Evolutionary conservation across 2,329 filamentous ascomycete genomes (phyloP).

Genomic region (Fusarium paranaense): DNA sequence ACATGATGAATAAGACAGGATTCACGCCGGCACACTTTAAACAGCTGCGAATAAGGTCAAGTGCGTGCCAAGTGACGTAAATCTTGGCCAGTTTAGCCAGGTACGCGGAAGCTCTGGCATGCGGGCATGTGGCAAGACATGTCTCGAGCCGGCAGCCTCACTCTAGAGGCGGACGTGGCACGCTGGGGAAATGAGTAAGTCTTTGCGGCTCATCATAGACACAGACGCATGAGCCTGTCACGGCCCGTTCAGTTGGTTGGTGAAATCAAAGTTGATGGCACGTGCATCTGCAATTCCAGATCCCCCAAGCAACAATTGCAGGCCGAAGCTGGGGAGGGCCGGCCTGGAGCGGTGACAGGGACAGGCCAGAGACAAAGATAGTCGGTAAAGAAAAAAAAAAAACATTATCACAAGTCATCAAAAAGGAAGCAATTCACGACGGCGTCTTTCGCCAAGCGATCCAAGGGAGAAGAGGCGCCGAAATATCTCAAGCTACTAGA

Average conservation of each 20-base stretch:
- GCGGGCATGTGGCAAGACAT: conserved; percentile 39
- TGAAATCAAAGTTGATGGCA: conserved; percentile 25
- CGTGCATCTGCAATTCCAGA: conserved; percentile 34
- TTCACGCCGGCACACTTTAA: conserved; percentile 5
- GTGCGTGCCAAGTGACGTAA: conserved; percentile 23
- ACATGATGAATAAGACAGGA: neutral
- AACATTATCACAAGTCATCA: neutral
- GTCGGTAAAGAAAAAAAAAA: conserved; percentile 13
- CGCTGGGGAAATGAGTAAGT: conserved; percentile 39
- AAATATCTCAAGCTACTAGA: conserved; percentile 12
- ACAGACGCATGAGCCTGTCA: neutral
- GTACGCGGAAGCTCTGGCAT: conserved; percentile 30
- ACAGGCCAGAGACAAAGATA: conserved; percentile 23
- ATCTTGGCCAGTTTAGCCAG: conserved; percentile 16
- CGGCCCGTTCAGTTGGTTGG: neutral
- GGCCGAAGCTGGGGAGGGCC: conserved; percentile 24
- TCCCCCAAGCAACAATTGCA: conserved; percentile 36
- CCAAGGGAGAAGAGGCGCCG: conserved; percentile 25
- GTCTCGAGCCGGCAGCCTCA: conserved; percentile 38
- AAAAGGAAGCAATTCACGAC: conserved; percentile 14
- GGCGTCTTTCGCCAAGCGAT: conserved; percentile 14
- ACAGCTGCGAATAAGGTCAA: conserved; percentile 3
- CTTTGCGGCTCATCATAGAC: conserved; percentile 19
- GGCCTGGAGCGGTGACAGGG: conserved; percentile 26
- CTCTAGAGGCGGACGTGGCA: conserved; percentile 24